Percentiles rank a stretch among this genome's conserved stretches.
Evolutionary conservation across 2,329 filamentous ascomycete genomes (phyloP).

Genomic region (Lecanicillium sp.): DNA sequence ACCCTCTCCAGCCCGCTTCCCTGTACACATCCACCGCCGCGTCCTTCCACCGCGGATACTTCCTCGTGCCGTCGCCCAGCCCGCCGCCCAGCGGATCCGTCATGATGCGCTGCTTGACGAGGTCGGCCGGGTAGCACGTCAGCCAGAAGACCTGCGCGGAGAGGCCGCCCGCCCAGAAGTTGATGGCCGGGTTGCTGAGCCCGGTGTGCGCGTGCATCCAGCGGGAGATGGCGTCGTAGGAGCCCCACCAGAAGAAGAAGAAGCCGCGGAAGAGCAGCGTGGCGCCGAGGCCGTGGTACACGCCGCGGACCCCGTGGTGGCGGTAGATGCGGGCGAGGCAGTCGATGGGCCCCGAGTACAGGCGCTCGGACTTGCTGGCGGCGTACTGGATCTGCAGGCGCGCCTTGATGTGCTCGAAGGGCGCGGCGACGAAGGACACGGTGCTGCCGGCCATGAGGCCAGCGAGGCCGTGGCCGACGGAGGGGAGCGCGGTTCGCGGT

Average conservation of each 20-base stretch:
- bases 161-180: conserved; percentile 95
- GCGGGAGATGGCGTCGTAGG: conserved; percentile 78
- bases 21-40: conserved; percentile 71
- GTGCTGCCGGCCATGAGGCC: conserved; percentile 83
- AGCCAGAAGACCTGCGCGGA: conserved; percentile 95
- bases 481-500: conserved; percentile 50
- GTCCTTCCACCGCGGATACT: conserved; percentile 70
- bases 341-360: conserved; percentile 85
- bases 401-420: conserved; percentile 92
- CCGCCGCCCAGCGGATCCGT: conserved; percentile 77
- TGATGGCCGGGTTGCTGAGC: conserved; percentile 72
- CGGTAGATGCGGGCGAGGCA: conserved; percentile 64
- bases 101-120: conserved; percentile 96
- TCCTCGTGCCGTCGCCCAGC: conserved; percentile 59
- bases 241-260: conserved; percentile 99
- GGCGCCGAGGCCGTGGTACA: conserved; percentile 81
- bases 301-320: conserved; percentile 68
- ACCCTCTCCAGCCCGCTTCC: conserved; percentile 72
- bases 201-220: conserved; percentile 59
- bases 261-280: conserved; percentile 85
- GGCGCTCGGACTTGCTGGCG: conserved; percentile 65
- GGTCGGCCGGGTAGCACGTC: conserved; percentile 83
- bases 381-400: conserved; percentile 92
- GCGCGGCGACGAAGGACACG: conserved; percentile 87
- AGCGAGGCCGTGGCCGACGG: conserved; percentile 78